A percentile compares a stretch with the other conserved stretches of the same genome.
These are phyloP conservation scores for Sarocladiaceae sp. DNA, from an alignment of 2,329 filamentous ascomycete species.

Conservation along the genomic window DNA sequence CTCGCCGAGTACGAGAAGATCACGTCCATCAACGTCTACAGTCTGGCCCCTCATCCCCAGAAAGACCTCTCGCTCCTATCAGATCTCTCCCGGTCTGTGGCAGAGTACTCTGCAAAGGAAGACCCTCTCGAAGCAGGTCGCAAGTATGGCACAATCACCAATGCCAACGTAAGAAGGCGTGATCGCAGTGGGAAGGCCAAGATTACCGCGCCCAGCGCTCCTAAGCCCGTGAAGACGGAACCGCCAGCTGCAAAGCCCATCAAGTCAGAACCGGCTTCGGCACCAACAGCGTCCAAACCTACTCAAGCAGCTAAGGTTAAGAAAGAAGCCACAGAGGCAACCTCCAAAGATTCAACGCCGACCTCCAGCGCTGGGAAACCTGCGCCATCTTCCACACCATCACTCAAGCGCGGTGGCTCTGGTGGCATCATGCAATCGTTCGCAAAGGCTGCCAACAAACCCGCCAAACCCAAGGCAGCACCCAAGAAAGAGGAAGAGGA, in stretches of 20 bases:
- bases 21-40: slow-evolving; percentile 81
- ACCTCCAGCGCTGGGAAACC: slow-evolving; percentile 23
- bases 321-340: slow-evolving; percentile 13
- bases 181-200: slow-evolving; percentile 30
- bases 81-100: slow-evolving; percentile 62
- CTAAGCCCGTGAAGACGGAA: slow-evolving; percentile 19
- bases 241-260: slow-evolving; percentile 13
- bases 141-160: slow-evolving; percentile 71
- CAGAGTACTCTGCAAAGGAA: slow-evolving; percentile 49
- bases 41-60: slow-evolving; percentile 66
- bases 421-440: slow-evolving; percentile 74
- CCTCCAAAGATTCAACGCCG: slow-evolving; percentile 20
- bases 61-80: slow-evolving; percentile 63
- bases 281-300: slow-evolving; percentile 12
- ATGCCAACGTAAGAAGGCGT: slow-evolving; percentile 58
- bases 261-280: slow-evolving; percentile 18
- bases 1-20: slow-evolving; percentile 69
- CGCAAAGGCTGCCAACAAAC: slow-evolving; percentile 51
- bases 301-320: slow-evolving; percentile 11
- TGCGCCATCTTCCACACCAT: slow-evolving; percentile 17
- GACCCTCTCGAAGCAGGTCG: slow-evolving; percentile 56
- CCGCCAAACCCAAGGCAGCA: slow-evolving; percentile 45
- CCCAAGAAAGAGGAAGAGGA: slow-evolving; percentile 26
- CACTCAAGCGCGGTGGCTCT: slow-evolving; percentile 54
- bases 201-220: slow-evolving; percentile 13